Base-by-base conservation (phyloP, 2,329 filamentous ascomycete genomes). In the Aspergillus tamarii region DNA sequence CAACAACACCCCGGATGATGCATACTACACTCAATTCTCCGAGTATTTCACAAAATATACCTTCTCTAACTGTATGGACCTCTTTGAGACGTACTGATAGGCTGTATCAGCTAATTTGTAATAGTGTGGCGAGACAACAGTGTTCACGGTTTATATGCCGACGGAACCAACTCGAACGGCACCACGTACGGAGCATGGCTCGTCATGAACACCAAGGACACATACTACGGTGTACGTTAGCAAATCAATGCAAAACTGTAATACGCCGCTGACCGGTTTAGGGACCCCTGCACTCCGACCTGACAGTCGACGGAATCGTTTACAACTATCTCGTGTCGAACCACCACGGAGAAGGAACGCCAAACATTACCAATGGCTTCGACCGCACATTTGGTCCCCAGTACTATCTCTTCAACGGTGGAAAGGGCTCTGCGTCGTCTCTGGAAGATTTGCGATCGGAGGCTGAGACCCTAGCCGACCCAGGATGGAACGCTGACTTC, bases 31-130 rank as follows among this genome's bases (percentile, higher is more conserved):
- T 43, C 77, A 86, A 53, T 82, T 85, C 61, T 80, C 84, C 1
- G 84, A 88, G 53, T 89, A 88, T 73, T 90, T 89, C 69, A 89
- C 87, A 26, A 90, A 90, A 72, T 89, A 89, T 69, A 89, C 84
- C 0, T 89, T 89, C 63, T 80, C 82, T 5, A 85, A 86, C 62
- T 80, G 80, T 74, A 64, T 12, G 39, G 6, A 26, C 1, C 32
- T 19, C 36, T n/a, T 10, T 26, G 8, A 2, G 7, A 19, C 1
- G 11, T 55, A 0, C 14, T n/a, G 1, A 19, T 28, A 9, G 19
- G 21, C n/a, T 34, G 34, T 14, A 9, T 41, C 1, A 19, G 41
- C 32, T 48, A 14, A 46, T 32, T 26, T 14, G 2, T 9, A 19
- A 19, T 4, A 73, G 71, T 64, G 1, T 89, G 86, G 85, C 79